Percentiles rank a stretch among this genome's conserved stretches.
Conservation (phyloP, 257 asterid genomes). For the Cinchona pubescens region DNA sequence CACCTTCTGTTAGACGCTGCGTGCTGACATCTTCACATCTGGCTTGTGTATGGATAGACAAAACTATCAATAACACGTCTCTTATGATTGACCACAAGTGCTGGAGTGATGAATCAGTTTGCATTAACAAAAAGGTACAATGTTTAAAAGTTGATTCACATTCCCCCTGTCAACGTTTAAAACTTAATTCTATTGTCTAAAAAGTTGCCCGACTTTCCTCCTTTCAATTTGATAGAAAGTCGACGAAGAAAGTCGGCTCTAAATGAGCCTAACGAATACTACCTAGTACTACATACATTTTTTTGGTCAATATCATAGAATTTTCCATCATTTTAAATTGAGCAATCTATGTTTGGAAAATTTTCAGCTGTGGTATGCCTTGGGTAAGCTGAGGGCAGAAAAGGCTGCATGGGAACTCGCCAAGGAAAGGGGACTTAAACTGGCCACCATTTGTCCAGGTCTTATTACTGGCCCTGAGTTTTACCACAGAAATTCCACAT, state of each 20-base stretch:
- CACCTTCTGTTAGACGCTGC: conserved; percentile 62
- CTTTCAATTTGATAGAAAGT: background rate
- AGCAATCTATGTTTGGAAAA: conserved; percentile 7
- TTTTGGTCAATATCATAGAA: background rate
- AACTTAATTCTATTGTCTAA: too few relatives aligned
- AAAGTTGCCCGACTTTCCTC: background rate
- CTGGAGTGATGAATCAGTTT: conserved; percentile 85
- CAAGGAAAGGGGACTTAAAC: conserved; percentile 46
- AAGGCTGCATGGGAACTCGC: conserved; percentile 73
- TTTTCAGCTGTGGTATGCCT: conserved; percentile 86
- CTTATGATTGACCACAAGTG: conserved; percentile 52
- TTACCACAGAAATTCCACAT: conserved; percentile 48
- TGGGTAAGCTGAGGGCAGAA: conserved; percentile 89
- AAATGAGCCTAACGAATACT: background rate
- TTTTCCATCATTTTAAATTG: background rate
- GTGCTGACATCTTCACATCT: conserved; percentile 84
- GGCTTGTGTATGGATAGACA: conserved; percentile 73
- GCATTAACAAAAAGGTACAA: conserved; percentile 62
- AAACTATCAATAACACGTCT: conserved; percentile 29
- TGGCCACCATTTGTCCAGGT: conserved; percentile 73
- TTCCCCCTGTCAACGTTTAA: too few relatives aligned
- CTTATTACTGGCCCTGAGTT: conserved; percentile 70
- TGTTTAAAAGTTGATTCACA: background rate
- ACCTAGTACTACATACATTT: too few relatives aligned
- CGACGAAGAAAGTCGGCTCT: background rate